These are phyloP conservation scores for Microglena sp. DNA, from an alignment of 139 green algal species.

Conservation along the genomic window DNA sequence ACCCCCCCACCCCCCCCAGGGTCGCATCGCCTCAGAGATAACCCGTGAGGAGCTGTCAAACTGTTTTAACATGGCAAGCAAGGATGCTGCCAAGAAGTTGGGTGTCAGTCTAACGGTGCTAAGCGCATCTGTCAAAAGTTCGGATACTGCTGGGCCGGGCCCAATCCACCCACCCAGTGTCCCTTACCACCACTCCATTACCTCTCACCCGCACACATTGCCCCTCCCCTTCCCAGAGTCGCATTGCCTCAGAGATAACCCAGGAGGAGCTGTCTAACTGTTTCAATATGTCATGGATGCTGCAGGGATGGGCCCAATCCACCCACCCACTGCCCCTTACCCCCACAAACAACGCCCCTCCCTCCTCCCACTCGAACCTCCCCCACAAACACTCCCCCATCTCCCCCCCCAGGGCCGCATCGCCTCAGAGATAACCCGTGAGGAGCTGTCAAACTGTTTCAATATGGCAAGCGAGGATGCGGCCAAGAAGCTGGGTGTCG, in stretches of 20 bases:
- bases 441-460: slow-evolving; percentile 13
- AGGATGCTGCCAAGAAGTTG: slow-evolving; percentile 34
- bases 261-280: slow-evolving; percentile 11
- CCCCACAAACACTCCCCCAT: too few relatives aligned
- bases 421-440: slow-evolving; percentile 8
- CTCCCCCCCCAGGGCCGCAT: slow-evolving; percentile 7
- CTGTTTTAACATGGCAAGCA: slow-evolving; percentile 13
- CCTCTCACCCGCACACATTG: not conserved
- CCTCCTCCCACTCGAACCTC: not conserved
- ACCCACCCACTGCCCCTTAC: not conserved
- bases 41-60: slow-evolving; percentile 11
- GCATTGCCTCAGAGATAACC: slow-evolving; percentile 10
- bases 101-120: slow-evolving; percentile 41
- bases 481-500: slow-evolving; percentile 33
- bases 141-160: too few relatives aligned
- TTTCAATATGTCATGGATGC: slow-evolving; percentile 11
- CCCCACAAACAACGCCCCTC: not conserved
- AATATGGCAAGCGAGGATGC: slow-evolving; percentile 25
- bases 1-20: slow-evolving; percentile 3
- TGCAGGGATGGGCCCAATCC: too few relatives aligned
- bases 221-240: not conserved
- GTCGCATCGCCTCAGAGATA: slow-evolving; percentile 8
- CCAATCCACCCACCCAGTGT: not conserved
- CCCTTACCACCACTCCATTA: not conserved
- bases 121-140: slow-evolving; percentile 26